These are phyloP conservation scores for Leptographium lundbergii DNA, from an alignment of 2,329 filamentous ascomycete species.

Conservation along the genomic window DNA sequence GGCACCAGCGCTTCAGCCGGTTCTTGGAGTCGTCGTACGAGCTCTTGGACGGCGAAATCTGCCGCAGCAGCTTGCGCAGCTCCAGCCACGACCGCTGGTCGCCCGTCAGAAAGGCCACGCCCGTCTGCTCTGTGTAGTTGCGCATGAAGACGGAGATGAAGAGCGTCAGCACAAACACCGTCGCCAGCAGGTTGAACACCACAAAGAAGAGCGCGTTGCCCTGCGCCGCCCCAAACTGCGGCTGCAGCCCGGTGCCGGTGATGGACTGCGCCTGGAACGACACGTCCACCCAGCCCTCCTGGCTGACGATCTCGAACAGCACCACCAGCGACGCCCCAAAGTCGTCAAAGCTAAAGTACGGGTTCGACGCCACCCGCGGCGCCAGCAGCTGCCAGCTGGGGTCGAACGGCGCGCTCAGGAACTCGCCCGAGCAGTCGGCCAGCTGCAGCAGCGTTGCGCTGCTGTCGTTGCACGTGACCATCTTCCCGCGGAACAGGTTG, in stretches of 20 bases:
- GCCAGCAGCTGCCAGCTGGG: conserved; percentile 66
- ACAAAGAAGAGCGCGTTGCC: conserved; percentile 93
- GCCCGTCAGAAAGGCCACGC: conserved; percentile 87
- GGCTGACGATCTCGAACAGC: conserved; percentile 95
- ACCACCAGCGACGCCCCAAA: conserved; percentile 92
- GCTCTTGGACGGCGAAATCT: conserved; percentile 89
- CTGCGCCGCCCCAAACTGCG: conserved; percentile 52
- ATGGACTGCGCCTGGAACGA: conserved; percentile 75
- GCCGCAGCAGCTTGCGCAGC: conserved; percentile 76
- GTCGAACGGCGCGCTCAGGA: conserved; percentile 58
- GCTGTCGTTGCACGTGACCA: conserved; percentile 69
- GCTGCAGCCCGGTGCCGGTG: conserved; percentile 63
- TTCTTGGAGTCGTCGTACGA: conserved; percentile 67
- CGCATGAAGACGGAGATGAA: conserved; percentile 99
- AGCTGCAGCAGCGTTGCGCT: conserved; percentile 43
- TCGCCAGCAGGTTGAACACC: conserved; percentile 88
- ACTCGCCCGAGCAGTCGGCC: conserved; percentile 75
- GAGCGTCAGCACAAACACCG: conserved; percentile 90
- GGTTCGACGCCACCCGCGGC: conserved; percentile 68
- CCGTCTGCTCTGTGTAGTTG: conserved; percentile 97
- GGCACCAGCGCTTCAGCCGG: conserved; percentile 85
- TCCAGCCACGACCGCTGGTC: conserved; percentile 97
- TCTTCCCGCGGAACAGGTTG: conserved; percentile 78
- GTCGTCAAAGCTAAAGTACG: conserved; percentile 85
- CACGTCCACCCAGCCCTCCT: conserved; percentile 96